Percentiles rank a stretch among this genome's conserved stretches.
Conservation (phyloP, 2,329 filamentous ascomycete species). For the Periconia sp. region DNA sequence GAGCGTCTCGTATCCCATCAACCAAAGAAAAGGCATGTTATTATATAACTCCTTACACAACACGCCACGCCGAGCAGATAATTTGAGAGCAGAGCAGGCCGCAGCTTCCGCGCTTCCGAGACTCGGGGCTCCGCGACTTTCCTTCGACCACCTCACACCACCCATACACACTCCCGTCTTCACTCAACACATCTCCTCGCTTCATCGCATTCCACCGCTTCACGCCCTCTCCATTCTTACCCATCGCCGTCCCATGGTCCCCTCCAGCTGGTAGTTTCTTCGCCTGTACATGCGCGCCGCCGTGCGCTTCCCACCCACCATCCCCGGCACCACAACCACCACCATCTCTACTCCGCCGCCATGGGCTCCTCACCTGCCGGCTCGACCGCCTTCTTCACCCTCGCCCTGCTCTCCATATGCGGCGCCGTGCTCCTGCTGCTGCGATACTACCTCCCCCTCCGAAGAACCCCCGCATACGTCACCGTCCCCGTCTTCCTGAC, state of each 20-base stretch:
- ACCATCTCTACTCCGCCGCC: conserved; percentile 5
- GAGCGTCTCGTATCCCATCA: too few relatives aligned
- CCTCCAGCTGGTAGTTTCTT: background rate
- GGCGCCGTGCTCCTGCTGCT: conserved; percentile 79
- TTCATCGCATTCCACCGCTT: background rate
- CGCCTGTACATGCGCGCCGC: conserved; percentile 16
- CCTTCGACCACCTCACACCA: conserved; percentile 1
- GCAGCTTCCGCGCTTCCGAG: conserved; percentile 19
- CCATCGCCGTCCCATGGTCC: too few relatives aligned
- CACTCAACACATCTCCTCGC: background rate
- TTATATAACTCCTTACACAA: too few relatives aligned
- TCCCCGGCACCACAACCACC: background rate
- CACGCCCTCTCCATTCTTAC: background rate
- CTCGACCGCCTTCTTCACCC: conserved; percentile 75
- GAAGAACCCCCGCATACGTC: conserved; percentile 86
- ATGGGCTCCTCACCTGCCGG: conserved; percentile 66
- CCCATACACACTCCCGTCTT: background rate
- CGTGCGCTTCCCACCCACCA: background rate
- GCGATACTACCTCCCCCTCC: conserved; percentile 86
- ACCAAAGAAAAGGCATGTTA: too few relatives aligned
- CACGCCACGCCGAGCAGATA: too few relatives aligned
- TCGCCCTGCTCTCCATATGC: conserved; percentile 74
- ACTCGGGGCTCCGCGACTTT: conserved; percentile 18
- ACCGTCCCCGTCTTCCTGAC: conserved; percentile 92
- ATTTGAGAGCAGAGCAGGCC: conserved; percentile 6